Conservation (phyloP, 148 eudicot genomes). For the Silene latifolia region DNA sequence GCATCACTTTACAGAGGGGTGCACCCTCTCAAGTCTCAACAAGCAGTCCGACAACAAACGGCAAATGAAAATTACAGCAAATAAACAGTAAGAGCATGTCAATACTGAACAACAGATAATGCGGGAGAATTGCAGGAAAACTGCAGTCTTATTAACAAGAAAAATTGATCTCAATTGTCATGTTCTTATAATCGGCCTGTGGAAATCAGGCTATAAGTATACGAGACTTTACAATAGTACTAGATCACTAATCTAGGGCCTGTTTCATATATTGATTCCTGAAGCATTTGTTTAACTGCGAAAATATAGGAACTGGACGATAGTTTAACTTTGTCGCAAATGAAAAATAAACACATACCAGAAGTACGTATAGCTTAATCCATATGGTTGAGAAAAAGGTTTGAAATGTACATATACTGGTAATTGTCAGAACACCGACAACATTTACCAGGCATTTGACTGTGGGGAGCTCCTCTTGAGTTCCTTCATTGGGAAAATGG, state of each 20-base stretch:
- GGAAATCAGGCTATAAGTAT: background rate
- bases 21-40: too few relatives aligned
- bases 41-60: background rate
- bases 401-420: slow-evolving; percentile 43
- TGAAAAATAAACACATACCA: slow-evolving; percentile 54
- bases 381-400: slow-evolving; percentile 52
- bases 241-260: slow-evolving; percentile 22
- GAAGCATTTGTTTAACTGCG: slow-evolving; percentile 28
- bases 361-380: slow-evolving; percentile 59
- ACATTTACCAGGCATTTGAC: slow-evolving; percentile 50
- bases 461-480: slow-evolving; percentile 45
- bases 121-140: background rate
- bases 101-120: slow-evolving; percentile 1
- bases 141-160: background rate
- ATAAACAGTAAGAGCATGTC: background rate
- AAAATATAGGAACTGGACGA: slow-evolving; percentile 48
- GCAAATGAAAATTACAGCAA: background rate
- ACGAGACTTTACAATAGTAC: background rate
- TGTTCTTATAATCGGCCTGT: slow-evolving; percentile 1
- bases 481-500: slow-evolving; percentile 64
- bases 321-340: slow-evolving; percentile 53
- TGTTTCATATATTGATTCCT: slow-evolving; percentile 16
- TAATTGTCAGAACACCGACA: slow-evolving; percentile 43
- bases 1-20: too few relatives aligned
- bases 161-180: background rate